Evolutionary conservation across 2,329 filamentous ascomycete species (phyloP).

Genomic region (Plenodomus lindquistii): DNA sequence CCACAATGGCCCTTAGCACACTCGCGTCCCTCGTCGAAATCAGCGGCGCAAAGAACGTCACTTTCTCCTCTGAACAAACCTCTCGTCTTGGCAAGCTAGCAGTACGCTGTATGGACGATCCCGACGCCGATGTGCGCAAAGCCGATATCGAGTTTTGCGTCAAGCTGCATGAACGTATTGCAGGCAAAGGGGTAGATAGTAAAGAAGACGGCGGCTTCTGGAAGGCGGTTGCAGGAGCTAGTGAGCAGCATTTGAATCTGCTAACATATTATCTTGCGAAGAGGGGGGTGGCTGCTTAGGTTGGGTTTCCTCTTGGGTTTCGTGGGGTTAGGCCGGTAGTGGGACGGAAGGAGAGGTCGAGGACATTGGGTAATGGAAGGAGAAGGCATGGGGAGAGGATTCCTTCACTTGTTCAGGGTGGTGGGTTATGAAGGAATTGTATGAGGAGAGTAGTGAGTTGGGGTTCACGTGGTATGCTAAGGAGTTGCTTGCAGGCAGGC

Average conservation of each 20-base stretch:
- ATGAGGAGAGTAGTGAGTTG: no score
- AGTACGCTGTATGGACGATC: conserved; percentile 43
- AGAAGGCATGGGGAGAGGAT: background rate
- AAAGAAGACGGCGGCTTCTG: conserved; percentile 61
- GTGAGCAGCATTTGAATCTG: conserved; percentile 74
- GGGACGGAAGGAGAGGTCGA: no score
- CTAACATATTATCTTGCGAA: conserved; percentile 79
- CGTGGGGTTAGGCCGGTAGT: no score
- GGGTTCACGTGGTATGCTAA: no score
- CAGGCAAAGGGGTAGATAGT: conserved; percentile 28
- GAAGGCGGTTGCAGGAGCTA: conserved; percentile 64
- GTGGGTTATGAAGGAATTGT: no score
- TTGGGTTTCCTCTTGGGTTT: background rate
- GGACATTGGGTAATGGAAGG: no score
- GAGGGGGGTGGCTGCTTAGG: conserved; percentile 7
- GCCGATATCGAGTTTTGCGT: conserved; percentile 81
- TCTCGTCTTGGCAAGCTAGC: conserved; percentile 45
- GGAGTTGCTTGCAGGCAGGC: no score
- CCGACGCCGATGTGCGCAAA: conserved; percentile 56
- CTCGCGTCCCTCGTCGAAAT: conserved; percentile 44
- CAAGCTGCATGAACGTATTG: conserved; percentile 61
- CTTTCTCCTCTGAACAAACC: conserved; percentile 39
- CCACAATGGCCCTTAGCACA: conserved; percentile 46
- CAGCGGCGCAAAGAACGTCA: conserved; percentile 35
- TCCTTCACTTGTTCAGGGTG: background rate